These are phyloP conservation scores for Phialophora macrospora DNA, from an alignment of 2,329 filamentous ascomycete species.

Conservation along the genomic window DNA sequence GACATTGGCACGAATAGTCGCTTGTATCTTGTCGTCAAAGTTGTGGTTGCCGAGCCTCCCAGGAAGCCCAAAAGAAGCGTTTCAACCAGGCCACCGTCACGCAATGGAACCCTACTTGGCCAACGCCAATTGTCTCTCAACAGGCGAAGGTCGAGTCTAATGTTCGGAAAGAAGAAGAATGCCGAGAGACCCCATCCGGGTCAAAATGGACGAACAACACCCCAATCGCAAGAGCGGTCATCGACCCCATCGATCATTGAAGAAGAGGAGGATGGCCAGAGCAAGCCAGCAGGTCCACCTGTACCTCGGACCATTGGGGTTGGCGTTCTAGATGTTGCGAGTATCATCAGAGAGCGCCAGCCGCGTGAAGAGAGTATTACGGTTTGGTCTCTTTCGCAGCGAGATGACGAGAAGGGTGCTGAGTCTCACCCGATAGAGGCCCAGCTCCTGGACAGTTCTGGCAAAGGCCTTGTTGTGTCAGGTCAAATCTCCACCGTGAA, in stretches of 20 bases:
- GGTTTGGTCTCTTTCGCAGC: constrained; percentile 71
- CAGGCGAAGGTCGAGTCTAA: constrained; percentile 50
- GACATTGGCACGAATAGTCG: constrained; percentile 69
- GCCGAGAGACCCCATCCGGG: constrained; percentile 40
- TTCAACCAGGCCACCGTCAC: constrained; percentile 34
- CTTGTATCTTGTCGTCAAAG: constrained; percentile 81
- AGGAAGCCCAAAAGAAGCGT: constrained; percentile 36
- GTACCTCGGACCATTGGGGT: constrained; percentile 63
- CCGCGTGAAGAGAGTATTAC: constrained; percentile 69
- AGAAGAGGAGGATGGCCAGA: constrained; percentile 32
- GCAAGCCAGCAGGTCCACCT: constrained; percentile 32
- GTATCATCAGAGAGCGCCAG: constrained; percentile 71
- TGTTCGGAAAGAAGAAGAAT: constrained; percentile 43
- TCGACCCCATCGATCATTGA: constrained; percentile 32
- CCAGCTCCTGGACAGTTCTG: constrained; percentile 73
- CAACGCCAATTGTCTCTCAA: constrained; percentile 39
- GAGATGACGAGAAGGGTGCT: constrained; percentile 58
- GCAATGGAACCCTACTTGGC: constrained; percentile 37
- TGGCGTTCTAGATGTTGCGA: constrained; percentile 76
- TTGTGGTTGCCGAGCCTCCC: constrained; percentile 65
- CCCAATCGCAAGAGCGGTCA: constrained; percentile 25
- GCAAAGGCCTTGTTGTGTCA: constrained; percentile 75
- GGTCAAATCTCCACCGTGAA: constrained; percentile 75
- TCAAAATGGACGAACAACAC: constrained; percentile 40
- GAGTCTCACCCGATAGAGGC: constrained; percentile 53